Base-by-base conservation (phyloP, 2,329 filamentous ascomycete genomes). In the Scopulariopsis brevicaulis region DNA sequence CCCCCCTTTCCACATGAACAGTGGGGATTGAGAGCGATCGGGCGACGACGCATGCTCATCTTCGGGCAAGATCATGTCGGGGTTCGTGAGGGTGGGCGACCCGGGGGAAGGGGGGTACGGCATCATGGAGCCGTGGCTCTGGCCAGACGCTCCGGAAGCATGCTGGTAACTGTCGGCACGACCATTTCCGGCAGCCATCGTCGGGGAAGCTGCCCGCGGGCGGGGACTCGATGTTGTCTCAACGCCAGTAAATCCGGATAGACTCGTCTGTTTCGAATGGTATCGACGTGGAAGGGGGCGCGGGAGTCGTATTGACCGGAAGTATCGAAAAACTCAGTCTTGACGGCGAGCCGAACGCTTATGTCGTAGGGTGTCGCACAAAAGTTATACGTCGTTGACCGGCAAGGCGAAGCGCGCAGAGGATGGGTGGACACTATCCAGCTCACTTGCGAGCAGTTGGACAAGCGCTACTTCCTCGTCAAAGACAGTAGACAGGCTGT, bases 41-140 rank as follows among this genome's bases (percentile, higher is more conserved):
- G 78, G 74, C 68, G 78, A 75, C 67, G 80, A 72, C 69, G 75
- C 69, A 70, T 75, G 63, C 69, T 80, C 68, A 69, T 78, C 79
- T 63, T 84, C 82, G 60, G 92, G 92, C 56, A 96, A 76, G 65
- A 96, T 96, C 90, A 96, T 92, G 70, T 96, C 92, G 56, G 91
- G 90, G 70, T 96, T 95, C 58, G 90, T 95, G 66, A 96, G 76
- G 2, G 92, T 96, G 53, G 92, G 92, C 60, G 90, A 95, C 14
- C 83, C 84, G 62, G 87, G 85, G 59, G 77, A 71, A 52, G 77
- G 68, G 20, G 74, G 70, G 64, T 80, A 77, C 40, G 70, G 67
- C 62, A 69, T 60, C 40, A 63, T 62, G 53, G 54, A 48, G 55
- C 14, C 53, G 25, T 58, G 62, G 65, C 58, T 68, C 65, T 56